phyloP scores from a whole-genome alignment of 2,329 filamentous ascomycete species.

The Neonectria faginata region DNA sequence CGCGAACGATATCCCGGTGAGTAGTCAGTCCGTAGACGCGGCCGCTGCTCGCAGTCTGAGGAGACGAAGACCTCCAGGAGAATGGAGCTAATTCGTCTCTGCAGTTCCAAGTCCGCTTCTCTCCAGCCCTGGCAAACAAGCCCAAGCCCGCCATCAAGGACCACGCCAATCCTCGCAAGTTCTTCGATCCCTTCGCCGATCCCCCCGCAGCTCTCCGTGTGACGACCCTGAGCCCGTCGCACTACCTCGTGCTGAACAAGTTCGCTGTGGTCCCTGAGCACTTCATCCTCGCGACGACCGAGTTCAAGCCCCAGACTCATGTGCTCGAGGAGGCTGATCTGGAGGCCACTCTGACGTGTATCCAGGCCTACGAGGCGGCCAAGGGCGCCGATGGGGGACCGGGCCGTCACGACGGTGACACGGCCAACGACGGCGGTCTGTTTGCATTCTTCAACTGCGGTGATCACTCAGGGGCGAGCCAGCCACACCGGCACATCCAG shows the following conservation, averaged over 20 bases:
- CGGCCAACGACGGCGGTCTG: slow-evolving; percentile 53
- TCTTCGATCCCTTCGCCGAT: slow-evolving; percentile 73
- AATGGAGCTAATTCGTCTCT: slow-evolving; percentile 10
- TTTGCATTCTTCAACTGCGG: slow-evolving; percentile 80
- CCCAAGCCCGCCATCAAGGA: slow-evolving; percentile 60
- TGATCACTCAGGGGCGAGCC: slow-evolving; percentile 74
- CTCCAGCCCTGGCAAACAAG: slow-evolving; percentile 75
- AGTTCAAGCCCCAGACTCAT: slow-evolving; percentile 73
- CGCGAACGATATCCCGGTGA: slow-evolving; percentile 57
- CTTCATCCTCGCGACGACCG: slow-evolving; percentile 77
- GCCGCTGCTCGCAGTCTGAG: background rate
- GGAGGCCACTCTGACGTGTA: slow-evolving; percentile 69
- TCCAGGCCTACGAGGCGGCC: slow-evolving; percentile 63
- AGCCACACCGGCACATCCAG: slow-evolving; percentile 79
- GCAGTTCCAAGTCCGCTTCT: slow-evolving; percentile 80
- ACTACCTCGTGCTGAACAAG: slow-evolving; percentile 79
- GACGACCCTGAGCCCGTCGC: slow-evolving; percentile 61
- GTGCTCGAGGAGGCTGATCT: slow-evolving; percentile 71
- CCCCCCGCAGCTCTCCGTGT: slow-evolving; percentile 67
- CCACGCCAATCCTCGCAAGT: slow-evolving; percentile 50
- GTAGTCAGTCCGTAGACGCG: slow-evolving; percentile 33
- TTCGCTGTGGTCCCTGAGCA: slow-evolving; percentile 78
- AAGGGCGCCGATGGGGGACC: slow-evolving; percentile 14
- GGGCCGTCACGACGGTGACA: slow-evolving; percentile 14
- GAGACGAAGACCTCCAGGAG: background rate